Conservation (phyloP, 2,329 filamentous ascomycete genomes). For the Cytospora leucostoma region DNA sequence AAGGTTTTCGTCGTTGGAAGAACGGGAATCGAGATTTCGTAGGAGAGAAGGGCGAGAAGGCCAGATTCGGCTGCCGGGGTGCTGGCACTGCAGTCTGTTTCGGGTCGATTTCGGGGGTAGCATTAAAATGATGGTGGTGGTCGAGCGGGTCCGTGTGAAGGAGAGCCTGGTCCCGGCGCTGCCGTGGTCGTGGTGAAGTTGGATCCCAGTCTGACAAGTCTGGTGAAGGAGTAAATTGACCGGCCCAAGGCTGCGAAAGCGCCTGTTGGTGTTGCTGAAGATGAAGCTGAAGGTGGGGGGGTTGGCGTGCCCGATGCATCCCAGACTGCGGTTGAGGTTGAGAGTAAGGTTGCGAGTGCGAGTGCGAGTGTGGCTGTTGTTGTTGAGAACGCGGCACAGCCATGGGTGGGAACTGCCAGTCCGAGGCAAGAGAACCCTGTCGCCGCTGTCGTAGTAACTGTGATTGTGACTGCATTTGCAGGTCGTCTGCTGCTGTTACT, state of each 20-base stretch:
- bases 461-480: no score
- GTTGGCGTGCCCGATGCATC: conserved; percentile 5
- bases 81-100: conserved; percentile 16
- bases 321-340: neutral
- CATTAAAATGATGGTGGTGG: conserved; percentile 25
- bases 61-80: conserved; percentile 13
- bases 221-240: conserved; percentile 12
- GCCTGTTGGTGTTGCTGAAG: neutral
- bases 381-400: conserved; percentile 11
- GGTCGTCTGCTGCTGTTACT: neutral
- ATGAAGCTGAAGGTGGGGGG: conserved; percentile 8
- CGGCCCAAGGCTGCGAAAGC: conserved; percentile 13
- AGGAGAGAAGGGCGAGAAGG: conserved; percentile 19
- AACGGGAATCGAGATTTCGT: conserved; percentile 2
- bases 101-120: conserved; percentile 17
- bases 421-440: conserved; percentile 22
- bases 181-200: conserved; percentile 24
- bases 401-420: conserved; percentile 23
- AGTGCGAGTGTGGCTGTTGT: neutral
- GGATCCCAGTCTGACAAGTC: conserved; percentile 14
- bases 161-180: conserved; percentile 21
- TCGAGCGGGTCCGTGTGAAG: conserved; percentile 27
- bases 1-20: conserved; percentile 2
- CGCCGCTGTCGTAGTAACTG: conserved; percentile 12
- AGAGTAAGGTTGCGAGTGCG: no score